Base-by-base conservation (phyloP, 1,284 basidiomycete genomes). In the Microbotryomycetes sp. region DNA sequence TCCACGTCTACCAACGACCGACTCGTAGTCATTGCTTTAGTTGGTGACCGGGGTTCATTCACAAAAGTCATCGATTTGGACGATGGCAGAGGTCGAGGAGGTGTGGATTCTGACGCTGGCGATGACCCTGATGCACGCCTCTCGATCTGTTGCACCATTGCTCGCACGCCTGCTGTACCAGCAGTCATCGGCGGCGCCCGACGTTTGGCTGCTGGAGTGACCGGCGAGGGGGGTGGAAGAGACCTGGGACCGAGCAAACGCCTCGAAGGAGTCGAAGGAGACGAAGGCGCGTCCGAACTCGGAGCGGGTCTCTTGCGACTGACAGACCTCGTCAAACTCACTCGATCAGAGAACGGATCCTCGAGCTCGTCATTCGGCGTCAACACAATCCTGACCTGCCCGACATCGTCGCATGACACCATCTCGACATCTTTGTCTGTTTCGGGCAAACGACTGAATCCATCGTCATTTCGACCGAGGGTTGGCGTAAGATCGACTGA, bases 131-230 rank as follows among this genome's bases (percentile, higher is more conserved):
- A 55, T n/a, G 16, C 30, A 11, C 59, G 27, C 13, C 53, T 47
- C 46, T 64, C 62, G n/a, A 64, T 55, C 35, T 53, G n/a, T 4
- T 56, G 56, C n/a, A 65, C 60, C n/a, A 65, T 52, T 24, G 60
- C 60, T 30, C 56, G 58, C 45, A 65, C 63, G 46, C 59, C 58
- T 29, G 30, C 52, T 0, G 63, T 61, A 9, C 63, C 52, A 1
- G 45, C 15, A 9, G 54, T 57, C 3, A 52, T 1, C 3, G 35
- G 4, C 3, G 26, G 2, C 1, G 16, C 5, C n/a, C 28, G n/a
- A 11, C 35, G 35, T 9, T 45, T 21, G 0, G 28, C 15, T 5
- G 50, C 31, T 24, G 26, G 45, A 50, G 52, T 56, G 5, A 54
- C 35, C 15, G 52, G 28, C 7, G 54, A 15, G 7, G 24, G 7